phyloP scores from a whole-genome alignment of 169 alveolate species.

The Eimeria brunetti region DNA sequence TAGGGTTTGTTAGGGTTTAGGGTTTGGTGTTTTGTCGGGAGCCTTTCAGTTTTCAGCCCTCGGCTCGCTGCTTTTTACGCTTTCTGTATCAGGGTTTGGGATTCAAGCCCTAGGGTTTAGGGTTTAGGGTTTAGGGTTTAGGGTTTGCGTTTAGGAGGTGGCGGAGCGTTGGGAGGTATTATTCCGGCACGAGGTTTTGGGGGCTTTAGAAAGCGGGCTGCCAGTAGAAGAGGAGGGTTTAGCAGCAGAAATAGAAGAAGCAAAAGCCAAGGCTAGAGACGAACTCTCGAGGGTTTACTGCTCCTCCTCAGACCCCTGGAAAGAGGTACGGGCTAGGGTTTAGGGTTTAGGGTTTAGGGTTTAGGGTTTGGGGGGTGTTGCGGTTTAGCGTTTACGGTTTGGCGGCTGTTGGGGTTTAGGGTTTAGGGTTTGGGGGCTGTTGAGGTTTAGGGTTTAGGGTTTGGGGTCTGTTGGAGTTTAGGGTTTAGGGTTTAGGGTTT shows the following conservation, averaged over 20 bases:
- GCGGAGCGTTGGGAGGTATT: conserved; percentile 34
- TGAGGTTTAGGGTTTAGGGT: too few relatives aligned
- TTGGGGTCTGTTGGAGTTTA: neutral
- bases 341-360: neutral
- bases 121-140: conserved; percentile 23
- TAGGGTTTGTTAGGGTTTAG: too few relatives aligned
- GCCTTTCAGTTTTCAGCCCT: too few relatives aligned
- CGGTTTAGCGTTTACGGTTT: too few relatives aligned
- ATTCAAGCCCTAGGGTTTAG: neutral
- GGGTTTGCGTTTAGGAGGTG: conserved; percentile 30
- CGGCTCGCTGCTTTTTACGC: too few relatives aligned
- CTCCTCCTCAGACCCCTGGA: conserved; percentile 53
- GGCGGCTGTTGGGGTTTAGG: too few relatives aligned
- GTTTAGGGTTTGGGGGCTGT: too few relatives aligned
- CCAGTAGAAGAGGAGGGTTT: conserved; percentile 64
- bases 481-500: neutral
- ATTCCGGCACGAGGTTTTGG: conserved; percentile 29
- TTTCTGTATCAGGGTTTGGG: too few relatives aligned
- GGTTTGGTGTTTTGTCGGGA: too few relatives aligned
- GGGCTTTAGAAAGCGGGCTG: neutral
- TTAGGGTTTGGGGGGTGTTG: too few relatives aligned
- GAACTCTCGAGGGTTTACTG: conserved; percentile 49
- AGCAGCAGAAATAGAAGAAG: neutral
- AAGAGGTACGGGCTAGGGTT: conserved; percentile 4
- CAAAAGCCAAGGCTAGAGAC: conserved; percentile 14